phyloP scores from a whole-genome alignment of 1,139 yeast species.

The Yamadazyma blattariae region DNA sequence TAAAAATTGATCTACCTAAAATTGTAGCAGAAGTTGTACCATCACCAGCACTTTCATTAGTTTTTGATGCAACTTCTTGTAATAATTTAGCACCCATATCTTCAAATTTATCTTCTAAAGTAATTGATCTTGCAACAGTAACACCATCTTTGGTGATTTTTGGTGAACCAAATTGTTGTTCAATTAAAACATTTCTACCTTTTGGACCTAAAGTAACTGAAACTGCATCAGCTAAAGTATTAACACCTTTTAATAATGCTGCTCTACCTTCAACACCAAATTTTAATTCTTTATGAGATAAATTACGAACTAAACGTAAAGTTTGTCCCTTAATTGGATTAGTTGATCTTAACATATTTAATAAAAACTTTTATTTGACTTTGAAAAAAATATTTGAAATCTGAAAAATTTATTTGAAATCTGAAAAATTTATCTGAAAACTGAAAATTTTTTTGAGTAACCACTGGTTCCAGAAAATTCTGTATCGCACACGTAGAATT shows the following conservation, averaged over 20 bases:
- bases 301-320: slow-evolving; percentile 49
- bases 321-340: slow-evolving; percentile 43
- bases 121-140: slow-evolving; percentile 90
- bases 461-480: slow-evolving; percentile 20
- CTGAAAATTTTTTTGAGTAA: neutral
- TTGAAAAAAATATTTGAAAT: too few species aligned
- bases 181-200: slow-evolving; percentile 96
- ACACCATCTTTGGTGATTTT: slow-evolving; percentile 99
- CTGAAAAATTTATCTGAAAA: slow-evolving; percentile 14
- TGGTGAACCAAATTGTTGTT: slow-evolving; percentile 96
- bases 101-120: slow-evolving; percentile 89
- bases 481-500: slow-evolving; percentile 1
- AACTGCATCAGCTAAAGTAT: slow-evolving; percentile 94
- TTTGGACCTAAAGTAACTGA: slow-evolving; percentile 97
- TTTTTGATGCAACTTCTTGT: slow-evolving; percentile 98
- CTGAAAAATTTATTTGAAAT: slow-evolving; percentile 1
- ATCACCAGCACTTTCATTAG: slow-evolving; percentile 98
- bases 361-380: too few species aligned
- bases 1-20: slow-evolving; percentile 93
- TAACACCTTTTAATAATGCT: slow-evolving; percentile 92
- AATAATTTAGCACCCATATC: slow-evolving; percentile 94
- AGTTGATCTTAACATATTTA: slow-evolving; percentile 55
- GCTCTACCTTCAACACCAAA: slow-evolving; percentile 99
- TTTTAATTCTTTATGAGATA: slow-evolving; percentile 92
- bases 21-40: slow-evolving; percentile 99